Evolutionary conservation across 1,284 basidiomycete genomes (phyloP).

Genomic region (Stereum hirsutum): DNA sequence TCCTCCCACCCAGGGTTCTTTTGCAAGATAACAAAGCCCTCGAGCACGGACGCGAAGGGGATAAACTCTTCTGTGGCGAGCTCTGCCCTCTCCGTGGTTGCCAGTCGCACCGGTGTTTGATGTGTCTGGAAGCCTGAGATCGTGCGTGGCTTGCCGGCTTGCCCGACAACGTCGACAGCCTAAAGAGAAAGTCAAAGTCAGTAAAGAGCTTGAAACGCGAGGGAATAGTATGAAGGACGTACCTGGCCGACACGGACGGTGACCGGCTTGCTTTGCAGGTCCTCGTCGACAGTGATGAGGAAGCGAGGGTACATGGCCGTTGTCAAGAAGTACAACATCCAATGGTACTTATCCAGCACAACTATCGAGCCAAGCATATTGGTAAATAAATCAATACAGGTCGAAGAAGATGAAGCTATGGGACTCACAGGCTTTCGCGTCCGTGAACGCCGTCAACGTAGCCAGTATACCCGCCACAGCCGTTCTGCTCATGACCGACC

Average conservation of each 20-base stretch:
- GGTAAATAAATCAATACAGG: too few relatives aligned
- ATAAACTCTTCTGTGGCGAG: constrained; percentile 96
- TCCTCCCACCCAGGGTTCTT: constrained; percentile 85
- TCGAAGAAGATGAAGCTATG: too few relatives aligned
- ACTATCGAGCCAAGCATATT: constrained; percentile 35
- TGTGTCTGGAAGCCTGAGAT: constrained; percentile 97
- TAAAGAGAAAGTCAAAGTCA: constrained; percentile 20
- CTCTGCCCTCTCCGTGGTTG: constrained; percentile 90
- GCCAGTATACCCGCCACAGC: constrained; percentile 91
- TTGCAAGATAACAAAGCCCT: constrained; percentile 83
- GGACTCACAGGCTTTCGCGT: constrained; percentile 83
- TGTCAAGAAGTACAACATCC: constrained; percentile 96
- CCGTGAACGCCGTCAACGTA: constrained; percentile 86
- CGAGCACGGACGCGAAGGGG: constrained; percentile 81
- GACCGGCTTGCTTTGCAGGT: constrained; percentile 77
- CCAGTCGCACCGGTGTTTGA: constrained; percentile 90
- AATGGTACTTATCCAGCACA: constrained; percentile 91
- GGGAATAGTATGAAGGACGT: constrained; percentile 12
- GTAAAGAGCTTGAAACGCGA: constrained; percentile 4
- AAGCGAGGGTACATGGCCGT: constrained; percentile 98
- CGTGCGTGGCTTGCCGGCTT: constrained; percentile 86
- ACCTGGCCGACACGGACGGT: constrained; percentile 94
- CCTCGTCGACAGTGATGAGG: constrained; percentile 94
- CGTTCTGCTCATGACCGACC: constrained; percentile 82
- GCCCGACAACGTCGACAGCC: constrained; percentile 86